These are phyloP conservation scores for Bertia moriformis DNA, from an alignment of 2,329 filamentous ascomycete species.

Conservation along the genomic window DNA sequence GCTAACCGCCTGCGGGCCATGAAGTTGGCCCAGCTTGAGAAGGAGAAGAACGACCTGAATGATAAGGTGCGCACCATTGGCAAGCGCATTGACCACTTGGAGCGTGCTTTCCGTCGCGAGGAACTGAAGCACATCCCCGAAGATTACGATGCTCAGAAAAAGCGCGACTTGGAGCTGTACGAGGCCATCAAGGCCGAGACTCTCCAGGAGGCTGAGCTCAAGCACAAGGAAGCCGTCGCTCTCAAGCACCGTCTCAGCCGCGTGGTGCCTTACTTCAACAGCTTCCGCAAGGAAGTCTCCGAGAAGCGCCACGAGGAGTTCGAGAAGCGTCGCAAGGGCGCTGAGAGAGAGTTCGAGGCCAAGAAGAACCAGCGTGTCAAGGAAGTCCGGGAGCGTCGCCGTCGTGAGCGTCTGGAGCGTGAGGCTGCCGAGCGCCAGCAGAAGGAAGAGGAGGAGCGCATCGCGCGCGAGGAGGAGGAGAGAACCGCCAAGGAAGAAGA, in stretches of 20 bases:
- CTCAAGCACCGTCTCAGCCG: conserved; percentile 84
- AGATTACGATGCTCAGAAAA: conserved; percentile 73
- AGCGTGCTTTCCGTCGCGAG: conserved; percentile 91
- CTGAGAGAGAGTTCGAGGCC: conserved; percentile 83
- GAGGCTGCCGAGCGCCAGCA: conserved; percentile 31
- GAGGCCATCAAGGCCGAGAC: conserved; percentile 67
- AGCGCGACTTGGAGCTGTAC: conserved; percentile 65
- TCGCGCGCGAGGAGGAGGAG: conserved; percentile 73
- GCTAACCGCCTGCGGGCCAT: conserved; percentile 80
- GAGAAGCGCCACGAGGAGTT: conserved; percentile 88
- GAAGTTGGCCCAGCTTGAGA: conserved; percentile 89
- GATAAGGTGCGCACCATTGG: conserved; percentile 82
- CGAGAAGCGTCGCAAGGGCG: conserved; percentile 80
- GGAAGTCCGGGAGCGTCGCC: conserved; percentile 70
- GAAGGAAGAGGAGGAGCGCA: conserved; percentile 49
- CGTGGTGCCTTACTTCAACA: conserved; percentile 71
- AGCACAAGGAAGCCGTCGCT: conserved; percentile 83
- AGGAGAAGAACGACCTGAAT: conserved; percentile 91
- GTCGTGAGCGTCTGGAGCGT: conserved; percentile 68
- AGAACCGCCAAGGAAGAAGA: conserved; percentile 67
- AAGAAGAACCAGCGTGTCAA: conserved; percentile 79
- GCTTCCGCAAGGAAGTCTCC: conserved; percentile 68
- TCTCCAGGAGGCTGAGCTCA: conserved; percentile 65
- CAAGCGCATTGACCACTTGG: conserved; percentile 92
- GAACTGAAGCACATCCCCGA: conserved; percentile 79